Percentiles rank a stretch among this genome's conserved stretches.
phyloP scores from a whole-genome alignment of 257 asterid species.

The Penstemon barbatus region DNA sequence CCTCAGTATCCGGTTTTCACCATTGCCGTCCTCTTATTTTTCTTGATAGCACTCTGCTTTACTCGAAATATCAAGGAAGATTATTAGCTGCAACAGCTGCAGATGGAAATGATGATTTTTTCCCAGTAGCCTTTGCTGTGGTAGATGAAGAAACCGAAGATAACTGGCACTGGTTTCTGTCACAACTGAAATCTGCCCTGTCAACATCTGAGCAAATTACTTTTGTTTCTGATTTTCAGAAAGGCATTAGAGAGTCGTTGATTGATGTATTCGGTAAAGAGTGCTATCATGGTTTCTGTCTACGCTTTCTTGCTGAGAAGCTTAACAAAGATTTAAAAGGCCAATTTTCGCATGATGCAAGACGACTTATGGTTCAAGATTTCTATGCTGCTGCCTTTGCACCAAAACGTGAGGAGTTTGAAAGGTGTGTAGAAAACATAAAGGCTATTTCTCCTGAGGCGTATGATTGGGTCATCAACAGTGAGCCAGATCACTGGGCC shows the following conservation, averaged over 20 bases:
- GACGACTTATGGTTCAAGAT: conserved; percentile 95
- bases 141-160: conserved; percentile 92
- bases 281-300: conserved; percentile 86
- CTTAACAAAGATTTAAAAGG: conserved; percentile 89
- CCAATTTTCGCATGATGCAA: conserved; percentile 95
- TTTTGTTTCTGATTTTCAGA: conserved; percentile 88
- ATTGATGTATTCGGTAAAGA: conserved; percentile 72
- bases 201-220: conserved; percentile 72
- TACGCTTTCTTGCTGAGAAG: conserved; percentile 90
- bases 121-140: conserved; percentile 93
- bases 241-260: conserved; percentile 76
- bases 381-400: conserved; percentile 89
- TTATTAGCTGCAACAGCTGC: conserved; percentile 87
- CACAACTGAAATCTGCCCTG: conserved; percentile 75
- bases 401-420: conserved; percentile 67
- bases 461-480: conserved; percentile 71
- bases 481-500: conserved; percentile 95
- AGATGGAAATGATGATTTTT: conserved; percentile 89
- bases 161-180: conserved; percentile 95
- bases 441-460: conserved; percentile 97
- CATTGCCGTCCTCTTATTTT: conserved; percentile 94
- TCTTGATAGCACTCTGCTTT: conserved; percentile 89
- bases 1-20: conserved; percentile 83
- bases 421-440: conserved; percentile 68
- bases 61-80: conserved; percentile 93